phyloP scores from a whole-genome alignment of 192 early-diverging fungal genomes.

The Backusella parvicylindrica region DNA sequence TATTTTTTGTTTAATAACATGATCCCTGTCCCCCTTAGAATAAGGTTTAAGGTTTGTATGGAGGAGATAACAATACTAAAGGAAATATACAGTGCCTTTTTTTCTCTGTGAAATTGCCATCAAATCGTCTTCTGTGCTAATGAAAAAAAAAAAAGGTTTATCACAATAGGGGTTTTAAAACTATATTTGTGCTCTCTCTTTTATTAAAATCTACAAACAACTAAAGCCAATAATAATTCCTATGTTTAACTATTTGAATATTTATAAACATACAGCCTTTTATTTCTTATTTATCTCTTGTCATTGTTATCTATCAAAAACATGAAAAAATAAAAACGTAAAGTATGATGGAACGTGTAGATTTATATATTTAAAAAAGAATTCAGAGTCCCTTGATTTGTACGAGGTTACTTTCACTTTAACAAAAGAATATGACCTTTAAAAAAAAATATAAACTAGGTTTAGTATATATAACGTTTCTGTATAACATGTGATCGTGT shows the following conservation, averaged over 20 bases:
- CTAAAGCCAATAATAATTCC: not conserved
- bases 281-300: not conserved
- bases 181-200: not conserved
- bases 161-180: not conserved
- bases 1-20: not conserved
- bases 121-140: not conserved
- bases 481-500: not conserved
- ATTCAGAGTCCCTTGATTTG: constrained; percentile 2
- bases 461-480: not conserved
- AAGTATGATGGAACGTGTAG: not conserved
- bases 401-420: not conserved
- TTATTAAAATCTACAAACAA: not conserved
- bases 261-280: not conserved
- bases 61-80: not conserved
- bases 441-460: not conserved
- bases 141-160: not conserved
- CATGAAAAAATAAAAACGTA: not conserved
- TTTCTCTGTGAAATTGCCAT: not conserved
- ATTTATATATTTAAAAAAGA: not conserved
- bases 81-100: not conserved
- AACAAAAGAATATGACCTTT: not conserved
- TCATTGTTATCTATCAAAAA: not conserved
- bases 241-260: not conserved
- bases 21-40: not conserved
- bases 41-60: not conserved